Evolutionary conservation across 2,329 filamentous ascomycete genomes (phyloP).

Genomic region (Passalora sequoiae): DNA sequence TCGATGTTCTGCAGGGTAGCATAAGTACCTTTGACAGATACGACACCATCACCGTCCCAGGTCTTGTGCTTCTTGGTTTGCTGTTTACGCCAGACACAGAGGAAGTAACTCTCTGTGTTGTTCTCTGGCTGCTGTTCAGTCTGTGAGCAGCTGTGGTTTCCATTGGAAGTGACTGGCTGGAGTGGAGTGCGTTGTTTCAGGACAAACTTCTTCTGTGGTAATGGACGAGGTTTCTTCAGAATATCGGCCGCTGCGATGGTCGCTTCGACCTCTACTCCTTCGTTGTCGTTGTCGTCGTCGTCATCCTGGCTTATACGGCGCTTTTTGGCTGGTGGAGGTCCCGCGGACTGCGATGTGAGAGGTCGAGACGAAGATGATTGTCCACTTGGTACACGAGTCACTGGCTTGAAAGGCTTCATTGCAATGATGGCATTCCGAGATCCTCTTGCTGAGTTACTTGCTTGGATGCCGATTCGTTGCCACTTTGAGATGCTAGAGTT

Average conservation of each 20-base stretch:
- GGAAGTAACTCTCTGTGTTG: conserved; percentile 39
- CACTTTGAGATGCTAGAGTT: no score
- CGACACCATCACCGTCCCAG: conserved; percentile 68
- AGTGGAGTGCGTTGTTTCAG: conserved; percentile 29
- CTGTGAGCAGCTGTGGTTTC: conserved; percentile 10
- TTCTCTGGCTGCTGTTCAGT: conserved; percentile 11
- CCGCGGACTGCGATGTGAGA: conserved; percentile 1
- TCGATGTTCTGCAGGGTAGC: conserved; percentile 58
- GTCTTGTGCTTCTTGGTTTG: conserved; percentile 71
- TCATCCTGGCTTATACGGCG: conserved; percentile 36
- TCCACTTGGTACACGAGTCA: conserved; percentile 17
- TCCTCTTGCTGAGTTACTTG: no score
- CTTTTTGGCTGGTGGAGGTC: conserved; percentile 36
- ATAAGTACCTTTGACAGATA: conserved; percentile 53
- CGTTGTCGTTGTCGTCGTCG: conserved; percentile 27
- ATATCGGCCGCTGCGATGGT: conserved; percentile 27
- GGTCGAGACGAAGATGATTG: conserved; percentile 16
- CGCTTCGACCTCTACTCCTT: conserved; percentile 20
- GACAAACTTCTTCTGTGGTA: conserved; percentile 21
- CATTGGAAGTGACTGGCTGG: conserved; percentile 21
- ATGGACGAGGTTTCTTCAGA: conserved; percentile 27
- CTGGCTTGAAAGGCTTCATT: conserved; percentile 32
- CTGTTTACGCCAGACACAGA: conserved; percentile 56
- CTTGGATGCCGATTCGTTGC: no score
- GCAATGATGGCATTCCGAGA: conserved; percentile 5